Base-by-base conservation (phyloP, 2,329 filamentous ascomycete genomes). In the Microcyclospora pomicola region DNA sequence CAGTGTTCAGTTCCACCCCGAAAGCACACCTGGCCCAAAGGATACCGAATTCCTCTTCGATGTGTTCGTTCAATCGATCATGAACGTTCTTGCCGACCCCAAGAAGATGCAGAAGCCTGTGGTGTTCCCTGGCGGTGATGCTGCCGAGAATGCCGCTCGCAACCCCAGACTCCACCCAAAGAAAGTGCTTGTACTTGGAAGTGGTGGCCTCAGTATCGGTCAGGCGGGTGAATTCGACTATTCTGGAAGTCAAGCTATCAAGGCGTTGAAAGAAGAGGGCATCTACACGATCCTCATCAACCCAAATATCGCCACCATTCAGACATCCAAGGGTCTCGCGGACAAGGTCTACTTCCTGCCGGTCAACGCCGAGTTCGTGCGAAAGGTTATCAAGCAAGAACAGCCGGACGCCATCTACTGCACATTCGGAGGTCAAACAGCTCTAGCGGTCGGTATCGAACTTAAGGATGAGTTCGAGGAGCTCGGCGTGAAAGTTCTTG, bases 341-440 rank as follows among this genome's bases (percentile, higher is more conserved):
- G 91, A 98, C 63, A 96, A 96, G 69, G 91, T 98, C 36, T 98
- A 96, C 66, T 98, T 96, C 71, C 70, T 96, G 32, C 91, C 91
- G 1, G 91, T 98, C 58, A 96, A 87, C 44, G 82, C 88, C 41
- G 88, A 96, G 38, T 96, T 95, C 49, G 91, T 98, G 32, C 83
- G 88, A 58, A 96, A 96, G 66, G 87, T 98, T 58, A 96, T 98
- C 58, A 72, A 85, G 58, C 82, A 93, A 54, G 91, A 98, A 67
- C 77, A 80, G 24, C 91, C 91, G 0, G 91, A 98, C 66, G 85
- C 86, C 41, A 96, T 98, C 51, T 98, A 96, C 60, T 83, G 87
- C 51, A 96, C 91, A 2, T 98, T 98, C 49, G 91, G 91, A 69
- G 91, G 91, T 11, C 91, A 98, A 64, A 98, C 91, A 27, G 91